Evolutionary conservation across 2,329 filamentous ascomycete species (phyloP), one percentile per base, ranked within the genome.

Genomic region (Colletotrichum sp.): DNA sequence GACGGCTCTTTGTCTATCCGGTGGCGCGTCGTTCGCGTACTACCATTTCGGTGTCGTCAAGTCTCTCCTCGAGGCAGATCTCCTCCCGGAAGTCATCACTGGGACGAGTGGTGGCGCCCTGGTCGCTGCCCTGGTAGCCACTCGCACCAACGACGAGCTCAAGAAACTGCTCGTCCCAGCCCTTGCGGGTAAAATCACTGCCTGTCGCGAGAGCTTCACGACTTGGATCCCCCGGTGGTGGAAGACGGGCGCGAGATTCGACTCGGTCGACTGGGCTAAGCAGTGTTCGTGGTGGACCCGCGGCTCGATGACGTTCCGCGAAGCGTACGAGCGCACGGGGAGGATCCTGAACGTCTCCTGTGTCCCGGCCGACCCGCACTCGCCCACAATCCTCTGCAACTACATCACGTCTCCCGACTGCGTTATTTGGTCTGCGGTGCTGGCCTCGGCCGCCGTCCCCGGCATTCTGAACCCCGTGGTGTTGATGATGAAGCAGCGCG

Each of bases 381-480:
- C 95, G 59, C 96, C 92, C 10, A 93, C 96, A 1, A 98, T 99
- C 78, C 89, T 99, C 9, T 95, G 95, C 82, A 99, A 99, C 85
- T 98, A 99, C 83, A 90, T 98, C 36, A 99, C 97, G 3, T 95
- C 94, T 26, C 97, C 97, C 0, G 96, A 99, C 86, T 99, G 97
- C 82, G 97, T 99, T 55, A 98, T 99, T 78, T 99, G 98, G 97
- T 98, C 96, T 13, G 96, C 97, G 3, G 96, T 99, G 5, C 87
- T 99, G 60, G 97, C 97, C 1, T 98, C 96, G 8, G 97, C 97
- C 6, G 97, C 97, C 6, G 97, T 99, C 0, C 97, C 97, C 0
- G 97, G 97, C 2, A 99, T 99, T 73, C 88, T 99, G 44, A 99
- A 99, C 81, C 97, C 97, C 0, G 95, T 98, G 4, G 96, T 99